Percentiles rank a stretch among this genome's conserved stretches.
phyloP scores from a whole-genome alignment of 2,329 filamentous ascomycete species.

The Arthrobotrys sinensis region DNA sequence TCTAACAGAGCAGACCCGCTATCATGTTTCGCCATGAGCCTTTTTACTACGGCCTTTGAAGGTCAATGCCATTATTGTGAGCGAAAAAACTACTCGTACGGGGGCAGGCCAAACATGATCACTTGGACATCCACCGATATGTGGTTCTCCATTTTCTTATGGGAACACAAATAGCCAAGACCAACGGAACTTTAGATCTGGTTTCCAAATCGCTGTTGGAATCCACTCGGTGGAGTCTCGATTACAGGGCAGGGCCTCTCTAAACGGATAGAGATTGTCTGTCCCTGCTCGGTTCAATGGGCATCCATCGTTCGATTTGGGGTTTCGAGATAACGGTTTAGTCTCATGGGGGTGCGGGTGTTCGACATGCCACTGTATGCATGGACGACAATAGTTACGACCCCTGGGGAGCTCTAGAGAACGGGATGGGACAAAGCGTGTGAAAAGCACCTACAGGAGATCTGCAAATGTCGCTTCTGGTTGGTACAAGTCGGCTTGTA shows the following conservation, averaged over 20 bases:
- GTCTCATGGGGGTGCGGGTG: slow-evolving; percentile 40
- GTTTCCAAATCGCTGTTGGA: slow-evolving; percentile 57
- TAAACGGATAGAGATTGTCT: slow-evolving; percentile 44
- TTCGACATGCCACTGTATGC: slow-evolving; percentile 22
- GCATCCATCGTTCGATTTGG: slow-evolving; percentile 36
- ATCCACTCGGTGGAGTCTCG: slow-evolving; percentile 52
- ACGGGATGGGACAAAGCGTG: slow-evolving; percentile 29
- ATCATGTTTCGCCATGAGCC: slow-evolving; percentile 56
- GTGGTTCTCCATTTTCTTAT: slow-evolving; percentile 37
- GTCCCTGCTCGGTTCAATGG: slow-evolving; percentile 56
- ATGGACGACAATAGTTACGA: slow-evolving; percentile 2
- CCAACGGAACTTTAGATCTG: slow-evolving; percentile 60
- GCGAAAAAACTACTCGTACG: slow-evolving; percentile 16
- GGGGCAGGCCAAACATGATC: slow-evolving; percentile 19
- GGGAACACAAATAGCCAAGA: slow-evolving; percentile 38
- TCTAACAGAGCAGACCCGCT: slow-evolving; percentile 39
- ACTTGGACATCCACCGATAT: slow-evolving; percentile 18
- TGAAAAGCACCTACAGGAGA: slow-evolving; percentile 60
- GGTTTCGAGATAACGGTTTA: slow-evolving; percentile 55
- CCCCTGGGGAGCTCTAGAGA: slow-evolving; percentile 56
- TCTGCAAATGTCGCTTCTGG: slow-evolving; percentile 48
- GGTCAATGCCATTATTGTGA: slow-evolving; percentile 17
- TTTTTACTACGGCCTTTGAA: slow-evolving; percentile 51
- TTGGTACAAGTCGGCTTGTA: slow-evolving; percentile 55
- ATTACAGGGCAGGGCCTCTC: slow-evolving; percentile 52